phyloP scores from a whole-genome alignment of 169 alveolate species.

The Cryptosporidium meleagridis region DNA sequence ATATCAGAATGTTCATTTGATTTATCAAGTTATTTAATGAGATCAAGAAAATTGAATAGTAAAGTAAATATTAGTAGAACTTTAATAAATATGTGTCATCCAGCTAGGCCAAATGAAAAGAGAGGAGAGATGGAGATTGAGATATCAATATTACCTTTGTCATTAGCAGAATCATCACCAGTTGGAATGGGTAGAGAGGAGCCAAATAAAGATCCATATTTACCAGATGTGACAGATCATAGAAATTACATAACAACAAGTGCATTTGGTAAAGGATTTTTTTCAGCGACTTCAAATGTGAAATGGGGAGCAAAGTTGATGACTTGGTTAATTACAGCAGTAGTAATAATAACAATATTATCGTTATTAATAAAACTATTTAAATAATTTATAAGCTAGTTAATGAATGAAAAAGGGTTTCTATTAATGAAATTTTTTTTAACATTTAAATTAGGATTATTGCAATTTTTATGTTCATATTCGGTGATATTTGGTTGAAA shows the following conservation, averaged over 20 bases:
- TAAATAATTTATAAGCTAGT: background rate
- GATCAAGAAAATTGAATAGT: conserved; percentile 59
- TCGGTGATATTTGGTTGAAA: background rate
- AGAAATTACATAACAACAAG: conserved; percentile 83
- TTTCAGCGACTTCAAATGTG: conserved; percentile 66
- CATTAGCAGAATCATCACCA: conserved; percentile 85
- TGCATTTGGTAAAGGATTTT: conserved; percentile 72
- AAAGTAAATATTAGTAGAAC: conserved; percentile 52
- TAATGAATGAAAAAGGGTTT: conserved; percentile 41
- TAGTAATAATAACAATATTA: conserved; percentile 69
- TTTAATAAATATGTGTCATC: conserved; percentile 75
- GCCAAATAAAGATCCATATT: conserved; percentile 90
- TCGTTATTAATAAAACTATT: conserved; percentile 60
- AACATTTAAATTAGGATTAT: background rate
- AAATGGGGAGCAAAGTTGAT: conserved; percentile 72
- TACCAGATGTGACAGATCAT: conserved; percentile 88
- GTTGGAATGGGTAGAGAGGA: conserved; percentile 92
- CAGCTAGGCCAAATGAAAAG: conserved; percentile 84
- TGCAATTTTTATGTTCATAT: background rate
- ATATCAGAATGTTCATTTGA: conserved; percentile 69
- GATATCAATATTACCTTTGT: conserved; percentile 84
- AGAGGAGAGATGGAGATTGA: conserved; percentile 90
- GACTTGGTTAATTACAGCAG: conserved; percentile 70
- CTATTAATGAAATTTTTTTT: conserved; percentile 12
- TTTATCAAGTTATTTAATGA: conserved; percentile 64